Conservation (phyloP, 2,329 filamentous ascomycete genomes). For the Xenoacremonium recifei region DNA sequence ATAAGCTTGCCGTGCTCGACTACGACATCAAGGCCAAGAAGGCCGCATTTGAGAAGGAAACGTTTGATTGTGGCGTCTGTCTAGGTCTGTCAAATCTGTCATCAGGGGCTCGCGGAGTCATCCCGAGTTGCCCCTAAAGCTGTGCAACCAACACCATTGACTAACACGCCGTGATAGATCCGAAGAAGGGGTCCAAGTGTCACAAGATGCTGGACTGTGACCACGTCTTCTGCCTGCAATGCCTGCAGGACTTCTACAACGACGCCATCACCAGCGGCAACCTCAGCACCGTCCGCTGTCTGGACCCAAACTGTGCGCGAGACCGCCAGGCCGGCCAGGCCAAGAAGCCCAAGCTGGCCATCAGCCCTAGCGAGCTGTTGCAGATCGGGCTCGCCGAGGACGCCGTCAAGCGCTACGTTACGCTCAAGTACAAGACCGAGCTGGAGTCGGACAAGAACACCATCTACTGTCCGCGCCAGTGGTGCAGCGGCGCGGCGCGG, state of each 20-base stretch:
- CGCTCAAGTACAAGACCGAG: constrained; percentile 87
- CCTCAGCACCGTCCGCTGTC: constrained; percentile 74
- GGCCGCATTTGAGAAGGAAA: constrained; percentile 76
- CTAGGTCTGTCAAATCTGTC: constrained; percentile 49
- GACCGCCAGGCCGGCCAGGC: constrained; percentile 41
- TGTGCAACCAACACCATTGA: not conserved
- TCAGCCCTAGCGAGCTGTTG: constrained; percentile 81
- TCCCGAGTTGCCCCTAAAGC: not conserved
- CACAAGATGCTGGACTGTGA: constrained; percentile 80
- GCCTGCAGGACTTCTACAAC: constrained; percentile 86
- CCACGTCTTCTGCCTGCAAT: constrained; percentile 89
- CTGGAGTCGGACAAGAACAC: constrained; percentile 90
- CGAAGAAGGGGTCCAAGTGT: constrained; percentile 81
- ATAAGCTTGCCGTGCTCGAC: constrained; percentile 72
- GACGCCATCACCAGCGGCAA: constrained; percentile 85
- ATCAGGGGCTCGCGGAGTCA: not conserved
- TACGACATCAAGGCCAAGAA: constrained; percentile 74
- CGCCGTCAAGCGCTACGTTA: constrained; percentile 80
- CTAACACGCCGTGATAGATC: too few relatives aligned
- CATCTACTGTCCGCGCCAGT: constrained; percentile 86
- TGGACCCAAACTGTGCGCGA: constrained; percentile 76
- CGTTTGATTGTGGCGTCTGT: constrained; percentile 86
- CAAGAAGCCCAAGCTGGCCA: constrained; percentile 61
- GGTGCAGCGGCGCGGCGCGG: constrained; percentile 87
- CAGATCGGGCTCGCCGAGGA: constrained; percentile 71